Evolutionary conservation across 352 stramenopile genomes (phyloP), one percentile per base, ranked within the genome.

Genomic region (Globisporangium nunn): DNA sequence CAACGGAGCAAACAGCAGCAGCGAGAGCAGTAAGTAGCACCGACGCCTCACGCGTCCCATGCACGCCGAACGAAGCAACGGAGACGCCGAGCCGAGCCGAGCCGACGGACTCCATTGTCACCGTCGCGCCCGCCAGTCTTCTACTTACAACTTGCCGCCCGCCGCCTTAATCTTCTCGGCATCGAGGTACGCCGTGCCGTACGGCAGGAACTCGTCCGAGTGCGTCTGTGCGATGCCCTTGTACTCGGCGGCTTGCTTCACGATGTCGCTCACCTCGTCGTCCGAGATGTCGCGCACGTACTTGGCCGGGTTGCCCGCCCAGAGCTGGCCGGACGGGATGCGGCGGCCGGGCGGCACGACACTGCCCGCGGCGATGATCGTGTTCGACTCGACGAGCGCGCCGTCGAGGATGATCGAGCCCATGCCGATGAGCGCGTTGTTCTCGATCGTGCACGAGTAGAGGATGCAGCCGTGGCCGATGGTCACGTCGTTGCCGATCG

Each of bases 371-470:
- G 91, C 96, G 37, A 99, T 81, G 63, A 98, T 97, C 31, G 91
- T 91, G 74, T 98, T 96, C 47, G 83, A 91, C 61, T 97, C 82
- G 39, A 99, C 76, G 37, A 97, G 72, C 43, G 86, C 85, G 37
- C 93, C 93, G 63, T 97, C 88, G 61, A 97, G 77, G 43, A 99
- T 78, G 70, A 98, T 89, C 41, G 87, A 84, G 70, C 96, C 95
- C 95, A 98, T 97, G 55, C 93, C 96, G 67, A 99, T 98, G 60
- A 99, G 80, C 62, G 80, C 86, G 72, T 98, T 93, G 85, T 98
- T 87, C 61, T 97, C 89, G 49, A 99, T 85, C n/a, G 85, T 98
- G 69, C 93, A 97, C 63, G 91, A 98, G 81, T 98, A 96, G 53
- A 99, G 93, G 59, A 95, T 95, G 62, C 90, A 96, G 62, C 88